These are phyloP conservation scores for Boletellus ananas DNA, from an alignment of 768 basidiomycete genomes.

Conservation along the genomic window DNA sequence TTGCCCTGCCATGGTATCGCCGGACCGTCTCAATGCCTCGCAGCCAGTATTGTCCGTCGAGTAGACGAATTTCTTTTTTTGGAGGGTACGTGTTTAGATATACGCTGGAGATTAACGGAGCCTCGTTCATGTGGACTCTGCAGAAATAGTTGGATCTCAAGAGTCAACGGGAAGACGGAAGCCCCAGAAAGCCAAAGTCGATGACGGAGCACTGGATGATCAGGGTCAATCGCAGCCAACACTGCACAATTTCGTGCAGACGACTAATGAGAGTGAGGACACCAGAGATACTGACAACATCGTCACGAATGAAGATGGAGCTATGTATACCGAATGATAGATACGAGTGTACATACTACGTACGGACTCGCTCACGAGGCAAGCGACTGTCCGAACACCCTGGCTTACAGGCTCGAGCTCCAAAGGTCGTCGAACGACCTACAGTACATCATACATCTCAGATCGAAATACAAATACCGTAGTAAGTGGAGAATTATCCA, in stretches of 20 bases:
- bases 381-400: not conserved
- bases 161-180: slow-evolving; percentile 45
- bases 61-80: slow-evolving; percentile 77
- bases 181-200: slow-evolving; percentile 28
- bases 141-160: slow-evolving; percentile 60
- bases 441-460: no score
- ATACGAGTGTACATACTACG: not conserved
- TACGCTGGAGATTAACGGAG: not conserved
- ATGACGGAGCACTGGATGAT: slow-evolving; percentile 11
- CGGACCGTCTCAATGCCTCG: not conserved
- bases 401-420: not conserved
- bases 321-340: slow-evolving; percentile 43
- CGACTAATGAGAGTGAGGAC: slow-evolving; percentile 21
- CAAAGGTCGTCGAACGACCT: no score
- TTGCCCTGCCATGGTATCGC: not conserved
- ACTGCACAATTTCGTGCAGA: slow-evolving; percentile 48
- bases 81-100: slow-evolving; percentile 47
- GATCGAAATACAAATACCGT: no score
- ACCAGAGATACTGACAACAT: slow-evolving; percentile 33
- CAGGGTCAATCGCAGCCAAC: slow-evolving; percentile 33
- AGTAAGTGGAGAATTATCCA: no score
- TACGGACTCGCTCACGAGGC: not conserved
- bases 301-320: slow-evolving; percentile 58
- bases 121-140: not conserved
- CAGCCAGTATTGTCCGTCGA: slow-evolving; percentile 60